phyloP scores from a whole-genome alignment of 768 basidiomycete species.

The Leccinum disarticulatum region DNA sequence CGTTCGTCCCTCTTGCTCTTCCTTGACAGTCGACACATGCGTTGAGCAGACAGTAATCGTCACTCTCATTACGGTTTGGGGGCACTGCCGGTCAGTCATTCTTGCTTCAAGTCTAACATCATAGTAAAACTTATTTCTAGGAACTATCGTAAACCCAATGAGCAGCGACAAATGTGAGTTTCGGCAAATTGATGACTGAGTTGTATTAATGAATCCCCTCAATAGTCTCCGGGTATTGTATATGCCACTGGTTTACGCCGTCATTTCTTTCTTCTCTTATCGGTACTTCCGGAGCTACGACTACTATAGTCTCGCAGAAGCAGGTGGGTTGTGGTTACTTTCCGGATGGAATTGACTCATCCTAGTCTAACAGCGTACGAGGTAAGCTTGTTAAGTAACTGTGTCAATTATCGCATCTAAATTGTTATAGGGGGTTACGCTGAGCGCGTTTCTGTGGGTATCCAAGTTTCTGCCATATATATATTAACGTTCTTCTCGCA shows the following conservation, averaged over 20 bases:
- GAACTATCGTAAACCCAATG: slow-evolving; percentile 65
- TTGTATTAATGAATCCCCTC: not conserved
- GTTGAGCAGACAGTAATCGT: slow-evolving; percentile 56
- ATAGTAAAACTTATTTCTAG: slow-evolving; percentile 36
- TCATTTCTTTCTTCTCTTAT: slow-evolving; percentile 85
- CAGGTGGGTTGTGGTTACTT: slow-evolving; percentile 37
- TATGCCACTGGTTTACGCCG: slow-evolving; percentile 80
- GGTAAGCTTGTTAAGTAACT: slow-evolving; percentile 37
- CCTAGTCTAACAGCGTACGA: slow-evolving; percentile 55
- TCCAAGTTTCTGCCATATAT: not conserved
- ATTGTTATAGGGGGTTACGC: slow-evolving; percentile 61
- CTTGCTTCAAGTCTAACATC: not conserved
- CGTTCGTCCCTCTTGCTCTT: slow-evolving; percentile 21
- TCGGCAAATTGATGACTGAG: not conserved
- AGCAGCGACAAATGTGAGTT: slow-evolving; percentile 80
- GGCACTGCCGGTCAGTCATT: slow-evolving; percentile 60
- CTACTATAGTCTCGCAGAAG: slow-evolving; percentile 53
- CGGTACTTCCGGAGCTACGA: slow-evolving; percentile 80
- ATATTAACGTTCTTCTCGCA: slow-evolving; percentile 28
- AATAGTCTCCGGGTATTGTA: slow-evolving; percentile 73
- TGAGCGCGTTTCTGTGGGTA: slow-evolving; percentile 83
- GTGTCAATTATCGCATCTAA: slow-evolving; percentile 16
- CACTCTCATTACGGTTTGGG: slow-evolving; percentile 51
- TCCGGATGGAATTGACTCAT: slow-evolving; percentile 27
- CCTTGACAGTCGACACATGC: not conserved